Evolutionary conservation across 2,329 filamentous ascomycete species (phyloP).

Genomic region (Neoascochyta sp.): DNA sequence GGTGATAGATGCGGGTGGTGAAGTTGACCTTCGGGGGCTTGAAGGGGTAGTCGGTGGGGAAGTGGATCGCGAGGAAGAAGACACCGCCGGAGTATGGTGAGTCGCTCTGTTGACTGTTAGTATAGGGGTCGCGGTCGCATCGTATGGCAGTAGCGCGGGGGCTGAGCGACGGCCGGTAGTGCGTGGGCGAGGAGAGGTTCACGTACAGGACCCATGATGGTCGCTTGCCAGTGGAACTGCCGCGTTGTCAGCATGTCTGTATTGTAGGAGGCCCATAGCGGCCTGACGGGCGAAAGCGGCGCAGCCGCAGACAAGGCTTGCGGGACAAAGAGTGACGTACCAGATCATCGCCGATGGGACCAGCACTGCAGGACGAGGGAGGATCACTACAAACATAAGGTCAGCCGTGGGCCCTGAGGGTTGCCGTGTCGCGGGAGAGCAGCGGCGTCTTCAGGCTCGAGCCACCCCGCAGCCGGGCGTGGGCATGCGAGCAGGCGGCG

Average conservation of each 20-base stretch:
- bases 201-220: slow-evolving; percentile 98
- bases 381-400: slow-evolving; percentile 66
- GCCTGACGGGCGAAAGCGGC: slow-evolving; percentile 19
- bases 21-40: slow-evolving; percentile 99
- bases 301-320: slow-evolving; percentile 27
- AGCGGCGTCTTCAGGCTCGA: slow-evolving; percentile 12
- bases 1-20: slow-evolving; percentile 98
- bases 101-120: slow-evolving; percentile 63
- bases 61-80: slow-evolving; percentile 98
- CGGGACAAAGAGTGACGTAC: slow-evolving; percentile 58
- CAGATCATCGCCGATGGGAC: slow-evolving; percentile 94
- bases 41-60: slow-evolving; percentile 99
- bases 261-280: slow-evolving; percentile 10
- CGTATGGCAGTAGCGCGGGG: slow-evolving; percentile 6
- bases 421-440: slow-evolving; percentile 7
- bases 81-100: slow-evolving; percentile 97
- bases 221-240: slow-evolving; percentile 99
- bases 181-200: slow-evolving; percentile 6
- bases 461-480: slow-evolving; percentile 33
- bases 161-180: slow-evolving; percentile 3
- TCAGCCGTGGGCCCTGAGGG: slow-evolving; percentile 28
- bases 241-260: slow-evolving; percentile 26
- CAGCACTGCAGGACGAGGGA: slow-evolving; percentile 96
- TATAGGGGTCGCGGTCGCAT: slow-evolving; percentile 4
- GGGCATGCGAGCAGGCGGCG: slow-evolving; percentile 39